Percentiles rank a stretch among this genome's conserved stretches.
Evolutionary conservation across 2,329 filamentous ascomycete genomes (phyloP).

Genomic region (Arthrobotrys sinensis): DNA sequence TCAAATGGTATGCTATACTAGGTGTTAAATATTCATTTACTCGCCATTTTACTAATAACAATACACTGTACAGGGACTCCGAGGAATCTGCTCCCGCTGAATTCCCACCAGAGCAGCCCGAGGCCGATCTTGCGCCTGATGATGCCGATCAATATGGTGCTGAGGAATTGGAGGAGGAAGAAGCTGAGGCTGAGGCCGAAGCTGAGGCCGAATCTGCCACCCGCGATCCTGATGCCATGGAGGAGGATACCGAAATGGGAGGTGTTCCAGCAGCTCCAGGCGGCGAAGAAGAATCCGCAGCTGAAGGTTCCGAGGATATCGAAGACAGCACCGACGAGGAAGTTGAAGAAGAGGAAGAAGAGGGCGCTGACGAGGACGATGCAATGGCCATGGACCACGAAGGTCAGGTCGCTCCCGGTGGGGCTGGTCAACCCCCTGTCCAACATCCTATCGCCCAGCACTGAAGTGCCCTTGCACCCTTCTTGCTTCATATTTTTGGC

Average conservation of each 20-base stretch:
- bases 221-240: constrained; percentile 67
- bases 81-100: constrained; percentile 96
- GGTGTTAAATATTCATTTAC: background rate
- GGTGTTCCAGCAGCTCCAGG: constrained; percentile 71
- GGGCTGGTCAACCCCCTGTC: constrained; percentile 40
- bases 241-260: constrained; percentile 82
- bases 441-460: constrained; percentile 36
- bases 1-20: constrained; percentile 84
- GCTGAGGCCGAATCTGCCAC: constrained; percentile 68
- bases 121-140: constrained; percentile 88
- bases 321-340: constrained; percentile 77
- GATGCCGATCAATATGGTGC: constrained; percentile 89
- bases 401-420: constrained; percentile 47
- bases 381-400: constrained; percentile 76
- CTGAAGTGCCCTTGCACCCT: constrained; percentile 4
- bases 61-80: constrained; percentile 79
- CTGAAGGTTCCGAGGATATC: constrained; percentile 69
- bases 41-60: constrained; percentile 4
- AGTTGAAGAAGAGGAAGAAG: constrained; percentile 83
- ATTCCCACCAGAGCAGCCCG: constrained; percentile 96
- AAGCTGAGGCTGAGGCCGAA: constrained; percentile 76
- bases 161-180: constrained; percentile 80
- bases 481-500: constrained; percentile 11
- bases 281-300: constrained; percentile 62
- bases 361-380: constrained; percentile 82